Conservation (phyloP, 768 basidiomycete species). For the Cystobasidium ongulense region DNA sequence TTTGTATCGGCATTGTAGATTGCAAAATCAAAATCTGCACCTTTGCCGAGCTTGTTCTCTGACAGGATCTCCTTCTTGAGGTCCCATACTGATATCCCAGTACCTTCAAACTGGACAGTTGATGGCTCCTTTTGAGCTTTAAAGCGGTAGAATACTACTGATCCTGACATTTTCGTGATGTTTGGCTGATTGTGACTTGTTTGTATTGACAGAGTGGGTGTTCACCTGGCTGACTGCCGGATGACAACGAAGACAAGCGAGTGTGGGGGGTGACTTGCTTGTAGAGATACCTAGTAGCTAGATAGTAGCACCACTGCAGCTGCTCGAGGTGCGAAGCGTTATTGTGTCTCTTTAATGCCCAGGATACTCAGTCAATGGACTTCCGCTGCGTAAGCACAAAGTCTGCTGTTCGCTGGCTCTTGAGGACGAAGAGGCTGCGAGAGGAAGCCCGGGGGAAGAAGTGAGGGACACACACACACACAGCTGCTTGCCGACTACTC, state of each 20-base stretch:
- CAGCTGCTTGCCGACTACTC: not conserved
- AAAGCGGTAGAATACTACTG: constrained; percentile 51
- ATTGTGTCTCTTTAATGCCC: not conserved
- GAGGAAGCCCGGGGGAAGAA: not conserved
- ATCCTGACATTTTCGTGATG: constrained; percentile 10
- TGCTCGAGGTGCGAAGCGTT: not conserved
- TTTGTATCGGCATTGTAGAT: constrained; percentile 74
- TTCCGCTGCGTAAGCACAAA: not conserved
- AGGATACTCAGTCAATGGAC: not conserved
- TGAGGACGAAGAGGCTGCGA: not conserved
- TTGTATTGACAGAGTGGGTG: not conserved
- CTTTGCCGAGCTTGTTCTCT: constrained; percentile 86
- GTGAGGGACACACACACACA: not conserved
- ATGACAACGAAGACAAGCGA: not conserved
- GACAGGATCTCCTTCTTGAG: constrained; percentile 97
- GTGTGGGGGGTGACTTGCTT: not conserved
- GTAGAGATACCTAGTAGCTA: too few relatives aligned
- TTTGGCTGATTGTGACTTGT: not conserved
- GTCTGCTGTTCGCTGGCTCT: not conserved
- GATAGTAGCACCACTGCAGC: not conserved
- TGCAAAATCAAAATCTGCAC: constrained; percentile 86
- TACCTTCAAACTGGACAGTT: constrained; percentile 92
- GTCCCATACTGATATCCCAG: constrained; percentile 97
- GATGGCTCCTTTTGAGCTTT: constrained; percentile 90
- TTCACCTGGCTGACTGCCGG: not conserved